Conservation (phyloP, 2,329 filamentous ascomycete species). For the Talaromyces sp. region DNA sequence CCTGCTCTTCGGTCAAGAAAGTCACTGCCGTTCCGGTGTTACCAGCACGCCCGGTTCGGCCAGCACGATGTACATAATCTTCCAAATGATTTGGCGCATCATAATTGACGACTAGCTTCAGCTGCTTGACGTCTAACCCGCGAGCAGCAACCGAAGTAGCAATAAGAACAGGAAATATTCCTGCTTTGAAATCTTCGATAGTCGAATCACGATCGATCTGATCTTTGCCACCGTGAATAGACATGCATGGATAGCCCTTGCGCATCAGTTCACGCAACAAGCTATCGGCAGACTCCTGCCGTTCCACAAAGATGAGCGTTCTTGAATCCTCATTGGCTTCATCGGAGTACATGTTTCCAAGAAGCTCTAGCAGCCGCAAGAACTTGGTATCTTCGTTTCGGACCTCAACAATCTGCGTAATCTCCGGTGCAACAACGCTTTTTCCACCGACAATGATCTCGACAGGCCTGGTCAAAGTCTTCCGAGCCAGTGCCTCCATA, state of each 20-base stretch:
- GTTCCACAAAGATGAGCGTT: slow-evolving; percentile 84
- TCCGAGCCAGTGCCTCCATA: slow-evolving; percentile 85
- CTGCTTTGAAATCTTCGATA: slow-evolving; percentile 89
- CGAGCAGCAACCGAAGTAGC: slow-evolving; percentile 94
- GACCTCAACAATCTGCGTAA: slow-evolving; percentile 88
- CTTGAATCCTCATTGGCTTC: slow-evolving; percentile 83
- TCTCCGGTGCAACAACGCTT: slow-evolving; percentile 63
- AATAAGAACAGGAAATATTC: slow-evolving; percentile 81
- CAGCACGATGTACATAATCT: slow-evolving; percentile 92
- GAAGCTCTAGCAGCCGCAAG: slow-evolving; percentile 71
- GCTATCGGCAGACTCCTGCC: slow-evolving; percentile 83
- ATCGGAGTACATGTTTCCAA: slow-evolving; percentile 71
- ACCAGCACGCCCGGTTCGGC: slow-evolving; percentile 88
- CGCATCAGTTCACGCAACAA: slow-evolving; percentile 71
- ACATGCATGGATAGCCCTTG: slow-evolving; percentile 86
- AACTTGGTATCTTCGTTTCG: slow-evolving; percentile 80
- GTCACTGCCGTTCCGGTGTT: slow-evolving; percentile 94
- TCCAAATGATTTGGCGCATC: slow-evolving; percentile 91
- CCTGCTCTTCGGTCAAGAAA: slow-evolving; percentile 86
- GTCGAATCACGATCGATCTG: slow-evolving; percentile 90
- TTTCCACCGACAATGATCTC: slow-evolving; percentile 90
- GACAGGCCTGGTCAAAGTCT: slow-evolving; percentile 76
- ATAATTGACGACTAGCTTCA: slow-evolving; percentile 94
- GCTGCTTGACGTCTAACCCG: slow-evolving; percentile 90
- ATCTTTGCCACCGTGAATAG: slow-evolving; percentile 89